A percentile compares a stretch with the other conserved stretches of the same genome.
These are phyloP conservation scores for Chlorella sp. DNA, from an alignment of 139 green algal genomes.

Conservation along the genomic window DNA sequence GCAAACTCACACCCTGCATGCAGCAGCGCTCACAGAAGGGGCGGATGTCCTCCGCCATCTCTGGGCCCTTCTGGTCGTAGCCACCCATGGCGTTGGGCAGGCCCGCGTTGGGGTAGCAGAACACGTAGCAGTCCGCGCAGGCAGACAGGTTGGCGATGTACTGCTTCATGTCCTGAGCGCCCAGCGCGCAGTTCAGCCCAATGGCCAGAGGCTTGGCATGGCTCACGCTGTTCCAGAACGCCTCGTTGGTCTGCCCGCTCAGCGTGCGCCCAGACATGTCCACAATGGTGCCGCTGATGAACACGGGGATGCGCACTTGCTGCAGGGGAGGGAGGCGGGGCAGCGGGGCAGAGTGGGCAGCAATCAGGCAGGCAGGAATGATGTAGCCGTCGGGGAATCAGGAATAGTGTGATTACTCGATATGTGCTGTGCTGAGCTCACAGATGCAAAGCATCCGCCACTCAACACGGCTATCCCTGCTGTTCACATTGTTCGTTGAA, in stretches of 20 bases:
- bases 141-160: conserved; percentile 93
- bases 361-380: not conserved
- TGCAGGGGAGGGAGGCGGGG: not conserved
- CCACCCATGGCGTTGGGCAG: conserved; percentile 98
- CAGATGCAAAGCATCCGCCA: no score
- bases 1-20: not conserved
- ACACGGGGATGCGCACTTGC: conserved; percentile 88
- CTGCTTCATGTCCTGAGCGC: conserved; percentile 93
- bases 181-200: conserved; percentile 98
- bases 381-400: no score
- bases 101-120: conserved; percentile 98
- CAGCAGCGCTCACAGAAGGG: conserved; percentile 82
- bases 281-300: conserved; percentile 97
- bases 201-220: conserved; percentile 93
- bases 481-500: no score
- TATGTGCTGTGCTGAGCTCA: not conserved
- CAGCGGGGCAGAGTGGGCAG: not conserved
- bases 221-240: conserved; percentile 96
- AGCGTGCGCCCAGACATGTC: conserved; percentile 96
- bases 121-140: conserved; percentile 94
- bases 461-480: no score
- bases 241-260: conserved; percentile 98
- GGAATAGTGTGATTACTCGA: not conserved
- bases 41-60: conserved; percentile 96
- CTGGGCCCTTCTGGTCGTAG: conserved; percentile 95